These are phyloP conservation scores for Diospyros kaki DNA, from an alignment of 148 eudicot species.

Conservation along the genomic window DNA sequence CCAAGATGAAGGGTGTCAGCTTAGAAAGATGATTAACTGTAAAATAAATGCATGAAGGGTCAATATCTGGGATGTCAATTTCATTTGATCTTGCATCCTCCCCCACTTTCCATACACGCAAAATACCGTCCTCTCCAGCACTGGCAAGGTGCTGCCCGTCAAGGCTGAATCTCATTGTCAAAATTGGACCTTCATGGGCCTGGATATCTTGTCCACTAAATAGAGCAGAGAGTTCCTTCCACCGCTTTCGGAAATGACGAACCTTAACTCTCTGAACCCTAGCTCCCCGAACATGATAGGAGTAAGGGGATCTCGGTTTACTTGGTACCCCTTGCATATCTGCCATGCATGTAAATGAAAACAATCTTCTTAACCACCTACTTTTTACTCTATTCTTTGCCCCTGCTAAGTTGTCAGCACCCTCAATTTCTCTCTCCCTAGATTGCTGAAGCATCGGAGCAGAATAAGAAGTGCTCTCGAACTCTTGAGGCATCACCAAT, in stretches of 20 bases:
- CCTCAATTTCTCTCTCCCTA: slow-evolving; percentile 17
- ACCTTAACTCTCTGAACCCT: slow-evolving; percentile 64
- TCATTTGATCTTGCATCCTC: slow-evolving; percentile 62
- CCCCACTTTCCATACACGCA: slow-evolving; percentile 80
- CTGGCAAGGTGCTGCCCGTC: slow-evolving; percentile 79
- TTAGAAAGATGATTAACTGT: slow-evolving; percentile 62
- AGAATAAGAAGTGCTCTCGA: slow-evolving; percentile 24
- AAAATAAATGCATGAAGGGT: slow-evolving; percentile 73
- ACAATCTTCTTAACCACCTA: slow-evolving; percentile 49
- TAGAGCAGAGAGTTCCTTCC: slow-evolving; percentile 78
- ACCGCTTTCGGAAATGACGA: slow-evolving; percentile 45
- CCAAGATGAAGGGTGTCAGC: slow-evolving; percentile 43
- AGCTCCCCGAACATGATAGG: slow-evolving; percentile 23
- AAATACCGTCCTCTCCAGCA: slow-evolving; percentile 84
- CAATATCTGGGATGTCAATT: slow-evolving; percentile 64
- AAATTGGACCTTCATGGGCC: slow-evolving; percentile 84
- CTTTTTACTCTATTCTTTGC: slow-evolving; percentile 39
- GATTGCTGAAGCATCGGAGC: slow-evolving; percentile 28
- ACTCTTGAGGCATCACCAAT: slow-evolving; percentile 13
- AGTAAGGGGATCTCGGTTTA: slow-evolving; percentile 10
- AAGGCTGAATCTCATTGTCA: slow-evolving; percentile 85
- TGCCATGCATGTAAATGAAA: slow-evolving; percentile 44
- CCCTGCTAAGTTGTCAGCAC: slow-evolving; percentile 15
- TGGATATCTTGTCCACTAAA: slow-evolving; percentile 69
- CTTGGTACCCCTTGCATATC: slow-evolving; percentile 29